Evolutionary conservation across 345 rosid genomes (phyloP), one percentile per base, ranked within the genome.

Genomic region (Viola odorata): DNA sequence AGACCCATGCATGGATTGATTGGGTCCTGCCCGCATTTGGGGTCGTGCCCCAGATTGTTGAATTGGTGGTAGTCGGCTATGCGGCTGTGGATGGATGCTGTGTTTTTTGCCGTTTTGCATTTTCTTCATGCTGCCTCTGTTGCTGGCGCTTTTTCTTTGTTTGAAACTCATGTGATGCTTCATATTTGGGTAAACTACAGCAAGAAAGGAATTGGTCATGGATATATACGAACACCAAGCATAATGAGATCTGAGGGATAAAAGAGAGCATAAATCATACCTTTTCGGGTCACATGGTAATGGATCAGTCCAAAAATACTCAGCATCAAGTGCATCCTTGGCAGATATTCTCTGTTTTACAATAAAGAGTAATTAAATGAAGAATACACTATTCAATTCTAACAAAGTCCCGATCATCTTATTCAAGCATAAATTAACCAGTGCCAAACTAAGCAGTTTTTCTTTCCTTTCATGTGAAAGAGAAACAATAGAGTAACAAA

Each of bases 291-390:
- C 96, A 66, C 98, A 92, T 5, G 98, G 98, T 44, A 87, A 77
- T 0, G 96, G 98, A 48, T 92, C 98, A 51, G 88, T 73, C 98
- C 98, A 92, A 80, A 92, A 89, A 77, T 92, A 92, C 79, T 92
- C 96, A 0, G 96, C 96, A 72, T 89, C 98, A 45, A 92, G 86
- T 32, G 96, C 92, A 82, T 92, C 98, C 82, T 85, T 92, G 40
- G 96, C 96, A 23, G 81, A 76, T 82, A 92, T 85, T 80, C 98
- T 85, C 98, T 92, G 74, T 61, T 69, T 17, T 49, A 57, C 12
- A 40, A 55, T 52, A 51, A 45, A 23, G 32, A 37, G 44, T 41
- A 64, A 42, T 9, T 23, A 7, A 4, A 12, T 8, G 10, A 53
- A 60, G 10, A 10, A 41, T 10, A 41, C 4, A 50, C 13, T 6